Base-by-base conservation (phyloP, 345 rosid genomes). In the Barbarea vulgaris region DNA sequence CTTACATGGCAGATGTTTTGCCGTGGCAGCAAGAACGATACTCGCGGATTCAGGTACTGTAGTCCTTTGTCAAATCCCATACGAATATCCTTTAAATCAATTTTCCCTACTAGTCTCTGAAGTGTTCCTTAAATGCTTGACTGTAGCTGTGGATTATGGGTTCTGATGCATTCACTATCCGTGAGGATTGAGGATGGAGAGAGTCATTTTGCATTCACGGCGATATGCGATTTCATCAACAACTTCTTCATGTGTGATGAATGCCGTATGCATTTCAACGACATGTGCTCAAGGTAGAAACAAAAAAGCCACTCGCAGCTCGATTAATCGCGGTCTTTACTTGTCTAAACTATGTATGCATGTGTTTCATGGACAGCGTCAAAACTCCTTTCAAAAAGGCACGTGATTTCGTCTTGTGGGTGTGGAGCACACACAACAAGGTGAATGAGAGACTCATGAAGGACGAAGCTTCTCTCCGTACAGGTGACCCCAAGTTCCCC, bases 71-170 rank as follows among this genome's bases (percentile, higher is more conserved):
- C 33, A 58, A 25, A 52, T 50, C n/a, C 21, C 18, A 10, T 56
- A 11, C 1, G 27, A 7, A 37, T 47, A 66, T 48, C 39, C 39
- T 47, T 65, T 5, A 15, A 3, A 25, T 27, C 15, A 24, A 10
- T 15, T 64, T 64, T 0, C 21, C 19, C 34, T 31, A 14, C 44
- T 37, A 18, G 44, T 24, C 24, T 66, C 46, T 75, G 53, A 76
- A 64, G 21, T 47, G 9, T 47, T 70, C n/a, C 63, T 30, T 7
- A n/a, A 28, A 77, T 59, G 24, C 8, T 37, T 41, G 63, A 67
- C 77, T 89, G 84, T 86, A 95, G 99, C 83, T 95, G 99, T 57
- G 99, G 99, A 7, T 83, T 95, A 80, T 95, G 99, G 99, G 90
- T 92, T 78, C 87, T 95, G 66, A 70, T 95, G 76, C 99, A 95